A percentile compares a stretch with the other conserved stretches of the same genome.
Conservation (phyloP, 2,329 filamentous ascomycete genomes). For the Pseudopyrenochaeta lycopersici region DNA sequence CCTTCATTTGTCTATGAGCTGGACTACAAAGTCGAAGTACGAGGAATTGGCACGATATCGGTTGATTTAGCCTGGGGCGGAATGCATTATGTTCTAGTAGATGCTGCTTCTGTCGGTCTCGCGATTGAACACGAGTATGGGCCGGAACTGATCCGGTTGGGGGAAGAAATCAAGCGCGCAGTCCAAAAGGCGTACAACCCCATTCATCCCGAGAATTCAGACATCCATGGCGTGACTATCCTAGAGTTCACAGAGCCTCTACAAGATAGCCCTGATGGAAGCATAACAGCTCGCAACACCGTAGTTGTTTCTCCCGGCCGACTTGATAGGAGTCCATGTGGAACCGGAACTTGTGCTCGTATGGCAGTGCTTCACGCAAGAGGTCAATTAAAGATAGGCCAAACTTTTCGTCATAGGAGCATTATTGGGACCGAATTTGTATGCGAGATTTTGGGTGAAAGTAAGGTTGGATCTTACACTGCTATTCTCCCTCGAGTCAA, state of each 20-base stretch:
- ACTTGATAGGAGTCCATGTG: constrained; percentile 59
- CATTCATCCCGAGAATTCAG: constrained; percentile 55
- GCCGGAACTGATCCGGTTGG: constrained; percentile 52
- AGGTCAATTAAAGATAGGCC: constrained; percentile 48
- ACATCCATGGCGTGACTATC: constrained; percentile 53
- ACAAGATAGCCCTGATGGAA: constrained; percentile 11
- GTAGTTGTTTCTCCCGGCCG: constrained; percentile 57
- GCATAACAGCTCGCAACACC: constrained; percentile 50
- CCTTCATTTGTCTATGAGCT: constrained; percentile 55
- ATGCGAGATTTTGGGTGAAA: constrained; percentile 48
- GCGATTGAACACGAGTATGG: constrained; percentile 45
- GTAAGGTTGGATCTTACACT: constrained; percentile 51
- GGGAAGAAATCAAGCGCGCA: constrained; percentile 54
- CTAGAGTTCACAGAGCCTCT: constrained; percentile 52
- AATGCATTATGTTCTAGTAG: constrained; percentile 57
- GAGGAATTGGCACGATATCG: constrained; percentile 50
- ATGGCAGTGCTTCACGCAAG: constrained; percentile 56
- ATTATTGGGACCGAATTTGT: constrained; percentile 57
- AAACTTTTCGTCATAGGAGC: constrained; percentile 52
- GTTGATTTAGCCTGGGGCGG: constrained; percentile 60
- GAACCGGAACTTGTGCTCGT: constrained; percentile 56
- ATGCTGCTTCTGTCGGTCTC: constrained; percentile 50
- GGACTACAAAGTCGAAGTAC: constrained; percentile 52
- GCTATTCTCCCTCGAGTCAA: constrained; percentile 55
- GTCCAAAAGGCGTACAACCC: constrained; percentile 49